Evolutionary conservation across 441 rosid species (phyloP), one percentile per base, ranked within the genome.

Genomic region (Macaranga tanarius): DNA sequence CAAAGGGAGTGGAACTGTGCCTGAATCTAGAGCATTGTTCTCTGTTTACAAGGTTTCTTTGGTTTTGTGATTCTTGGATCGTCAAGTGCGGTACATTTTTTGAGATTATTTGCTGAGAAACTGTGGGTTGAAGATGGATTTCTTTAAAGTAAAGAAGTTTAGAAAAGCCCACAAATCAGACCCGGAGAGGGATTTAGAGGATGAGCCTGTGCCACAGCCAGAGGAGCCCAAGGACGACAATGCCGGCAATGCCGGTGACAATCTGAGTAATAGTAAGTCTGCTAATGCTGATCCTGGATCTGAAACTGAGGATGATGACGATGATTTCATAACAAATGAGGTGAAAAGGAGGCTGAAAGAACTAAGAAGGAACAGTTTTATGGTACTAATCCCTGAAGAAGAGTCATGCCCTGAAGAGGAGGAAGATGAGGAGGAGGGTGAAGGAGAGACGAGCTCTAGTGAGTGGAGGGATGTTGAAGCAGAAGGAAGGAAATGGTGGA

Each of bases 401-500:
- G 88, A 84, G 76, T 84, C 88, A 0, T 86, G 87, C 62, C 82
- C 80, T 0, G 93, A 88, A 52, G 96, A 89, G 22, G 91, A 86
- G 67, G 87, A 81, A 28, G 84, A 78, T 10, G 84, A 80, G 6
- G 81, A 78, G 12, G 95, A 77, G 25, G 90, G 79, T 77, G 90
- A 71, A 60, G 92, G 83, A 34, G 95, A 79, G 83, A 84, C 88
- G 23, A 83, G 86, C 74, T 80, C 89, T 25, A 75, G 70, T 69
- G 91, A 89, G 75, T 95, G 98, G 97, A 89, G 94, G 82, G 99
- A 95, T 78, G 88, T 90, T 12, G 98, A 90, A 73, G 97, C 92
- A 25, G 92, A 91, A 79, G 96, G 90, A 65, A 86, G 93, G 71
- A 91, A 85, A 77, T 93, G 95, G 98, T 95, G 99, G 98, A 92